Conservation (phyloP, 352 stramenopile genomes). For the Phytopythium aichiense region DNA sequence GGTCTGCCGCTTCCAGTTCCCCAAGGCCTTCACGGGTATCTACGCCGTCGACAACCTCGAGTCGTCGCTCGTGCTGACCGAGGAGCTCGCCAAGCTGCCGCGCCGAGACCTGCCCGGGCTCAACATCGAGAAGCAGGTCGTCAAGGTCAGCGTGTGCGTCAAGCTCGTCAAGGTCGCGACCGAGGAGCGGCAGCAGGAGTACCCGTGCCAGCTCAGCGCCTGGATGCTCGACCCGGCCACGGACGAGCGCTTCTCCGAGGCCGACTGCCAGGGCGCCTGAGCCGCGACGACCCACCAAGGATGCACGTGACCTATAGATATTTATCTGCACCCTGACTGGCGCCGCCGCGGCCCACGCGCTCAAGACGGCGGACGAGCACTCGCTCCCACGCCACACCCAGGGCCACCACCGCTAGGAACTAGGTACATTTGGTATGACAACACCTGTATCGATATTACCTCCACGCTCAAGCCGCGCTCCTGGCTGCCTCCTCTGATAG, state of each 20-base stretch:
- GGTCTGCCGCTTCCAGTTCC: slow-evolving; percentile 92
- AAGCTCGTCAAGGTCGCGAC: slow-evolving; percentile 51
- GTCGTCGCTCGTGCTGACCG: slow-evolving; percentile 52
- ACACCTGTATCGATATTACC: slow-evolving; percentile 2
- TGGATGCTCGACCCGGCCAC: slow-evolving; percentile 33
- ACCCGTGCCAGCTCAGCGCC: slow-evolving; percentile 61
- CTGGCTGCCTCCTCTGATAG: too few relatives aligned
- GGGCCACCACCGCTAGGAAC: slow-evolving; percentile 1
- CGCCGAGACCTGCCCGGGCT: slow-evolving; percentile 33
- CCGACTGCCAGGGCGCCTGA: slow-evolving; percentile 22
- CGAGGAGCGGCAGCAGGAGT: slow-evolving; percentile 42
- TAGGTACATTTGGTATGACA: neutral
- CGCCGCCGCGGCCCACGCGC: neutral
- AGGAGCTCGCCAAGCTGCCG: slow-evolving; percentile 36
- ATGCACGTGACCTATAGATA: slow-evolving; percentile 31
- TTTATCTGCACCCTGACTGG: slow-evolving; percentile 27
- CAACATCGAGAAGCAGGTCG: slow-evolving; percentile 48
- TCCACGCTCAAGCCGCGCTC: neutral
- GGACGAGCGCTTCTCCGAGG: slow-evolving; percentile 36
- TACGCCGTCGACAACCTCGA: slow-evolving; percentile 66
- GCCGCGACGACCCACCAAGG: slow-evolving; percentile 10
- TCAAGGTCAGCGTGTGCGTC: slow-evolving; percentile 54
- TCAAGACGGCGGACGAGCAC: neutral
- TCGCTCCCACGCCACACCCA: neutral
- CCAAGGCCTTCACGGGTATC: slow-evolving; percentile 60